Base-by-base conservation (phyloP, 2,329 filamentous ascomycete species). In the Fusarium fracticaudum region DNA sequence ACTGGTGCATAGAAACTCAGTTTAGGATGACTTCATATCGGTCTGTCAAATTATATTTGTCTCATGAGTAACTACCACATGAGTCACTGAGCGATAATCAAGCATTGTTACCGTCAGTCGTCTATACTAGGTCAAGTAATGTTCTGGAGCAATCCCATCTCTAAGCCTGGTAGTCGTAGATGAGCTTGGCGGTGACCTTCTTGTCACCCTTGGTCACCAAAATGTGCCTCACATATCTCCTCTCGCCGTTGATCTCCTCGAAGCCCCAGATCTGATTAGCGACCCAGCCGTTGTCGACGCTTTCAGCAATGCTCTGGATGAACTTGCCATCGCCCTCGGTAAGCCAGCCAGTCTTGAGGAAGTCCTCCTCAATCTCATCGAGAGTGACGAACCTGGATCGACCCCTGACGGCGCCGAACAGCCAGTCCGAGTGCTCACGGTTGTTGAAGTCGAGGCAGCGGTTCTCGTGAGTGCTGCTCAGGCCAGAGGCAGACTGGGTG, bases 331-430 rank as follows among this genome's bases (percentile, higher is more conserved):
- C 87, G 4, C 86, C 85, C 70, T 89, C 90, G 59, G 87, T 85
- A 22, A 90, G 77, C 88, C 92, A 95, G 37, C 88, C 89, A 55
- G 86, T 82, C 71, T 85, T 86, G 61, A 91, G 85, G 64, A 84
- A 89, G 9, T 86, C 88, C 77, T 91, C 89, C n/a, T 84, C 81
- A 43, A 90, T 81, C 24, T 87, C 86, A 24, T 83, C 85, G 26
- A 83, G 79, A 17, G 77, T 79, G 67, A 89, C 75, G 80, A 87
- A 91, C 51, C 85, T 83, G 48, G 87, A 89, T 69, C 86, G 87
- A 65, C 92, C 93, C 59, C 85, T 85, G 71, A 96, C 88, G 63
- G 84, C 85, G 67, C 95, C 95, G 81, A 97, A 98, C 75, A 97
- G 89, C 86, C 91, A 91, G 85, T 98, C 94, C 31, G 84, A 85